phyloP scores from a whole-genome alignment of 2,329 filamentous ascomycete genomes.

The Tolypocladium tundrense region DNA sequence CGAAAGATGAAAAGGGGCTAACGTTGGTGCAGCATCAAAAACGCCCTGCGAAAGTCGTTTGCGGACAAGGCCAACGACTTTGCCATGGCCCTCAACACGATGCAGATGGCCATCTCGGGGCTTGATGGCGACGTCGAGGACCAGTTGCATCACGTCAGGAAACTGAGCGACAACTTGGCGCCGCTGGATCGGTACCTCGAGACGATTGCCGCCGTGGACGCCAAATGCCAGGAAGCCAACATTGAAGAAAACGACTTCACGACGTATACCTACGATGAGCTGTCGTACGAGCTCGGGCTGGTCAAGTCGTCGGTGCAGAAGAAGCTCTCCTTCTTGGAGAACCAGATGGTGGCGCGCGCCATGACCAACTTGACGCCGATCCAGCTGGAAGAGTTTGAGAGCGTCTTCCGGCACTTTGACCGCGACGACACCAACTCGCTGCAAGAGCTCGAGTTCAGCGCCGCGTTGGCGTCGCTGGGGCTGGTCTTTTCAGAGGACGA shows the following conservation, averaged over 20 bases:
- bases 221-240: slow-evolving; percentile 88
- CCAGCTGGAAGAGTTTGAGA: slow-evolving; percentile 96
- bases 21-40: slow-evolving; percentile 63
- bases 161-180: slow-evolving; percentile 73
- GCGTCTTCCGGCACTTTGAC: slow-evolving; percentile 96
- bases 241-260: slow-evolving; percentile 99
- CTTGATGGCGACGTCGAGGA: slow-evolving; percentile 95
- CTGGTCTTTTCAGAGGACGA: slow-evolving; percentile 95
- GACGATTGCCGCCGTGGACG: slow-evolving; percentile 75
- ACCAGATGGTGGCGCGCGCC: slow-evolving; percentile 94
- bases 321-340: slow-evolving; percentile 93
- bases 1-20: not conserved
- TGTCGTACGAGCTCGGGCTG: slow-evolving; percentile 84
- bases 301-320: slow-evolving; percentile 90
- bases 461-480: slow-evolving; percentile 86
- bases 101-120: slow-evolving; percentile 91
- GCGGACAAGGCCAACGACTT: slow-evolving; percentile 99
- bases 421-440: slow-evolving; percentile 83
- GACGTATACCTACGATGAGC: slow-evolving; percentile 96
- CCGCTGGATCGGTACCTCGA: slow-evolving; percentile 87
- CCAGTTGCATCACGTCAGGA: slow-evolving; percentile 77
- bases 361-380: slow-evolving; percentile 99
- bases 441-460: slow-evolving; percentile 90
- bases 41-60: slow-evolving; percentile 81
- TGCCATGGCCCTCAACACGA: slow-evolving; percentile 85